Evolutionary conservation across 805 yeast genomes (phyloP).

Genomic region (Metschnikowia vanudenii): DNA sequence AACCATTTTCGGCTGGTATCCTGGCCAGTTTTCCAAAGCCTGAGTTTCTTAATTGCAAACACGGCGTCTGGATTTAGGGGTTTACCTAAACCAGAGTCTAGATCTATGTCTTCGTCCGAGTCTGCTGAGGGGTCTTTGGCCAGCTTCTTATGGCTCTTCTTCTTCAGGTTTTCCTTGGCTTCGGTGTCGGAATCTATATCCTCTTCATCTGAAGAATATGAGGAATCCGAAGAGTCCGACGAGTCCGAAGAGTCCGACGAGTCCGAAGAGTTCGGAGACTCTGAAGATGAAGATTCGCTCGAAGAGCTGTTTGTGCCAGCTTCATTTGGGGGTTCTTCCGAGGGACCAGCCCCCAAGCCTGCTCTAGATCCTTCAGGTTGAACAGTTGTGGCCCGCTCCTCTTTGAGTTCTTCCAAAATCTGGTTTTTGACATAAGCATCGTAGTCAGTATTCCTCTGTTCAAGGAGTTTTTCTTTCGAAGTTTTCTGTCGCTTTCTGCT

Average conservation of each 20-base stretch:
- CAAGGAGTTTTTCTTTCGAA: background rate
- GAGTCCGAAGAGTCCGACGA: background rate
- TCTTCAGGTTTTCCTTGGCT: background rate
- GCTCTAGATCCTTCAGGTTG: background rate
- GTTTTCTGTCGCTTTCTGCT: background rate
- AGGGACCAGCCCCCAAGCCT: conserved; percentile 1
- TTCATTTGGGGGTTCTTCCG: background rate
- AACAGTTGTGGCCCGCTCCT: background rate
- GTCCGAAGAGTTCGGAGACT: background rate
- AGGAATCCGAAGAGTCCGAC: too few relatives aligned
- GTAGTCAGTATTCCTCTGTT: conserved; percentile 1
- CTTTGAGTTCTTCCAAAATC: conserved; percentile 1
- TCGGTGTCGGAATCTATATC: conserved; percentile 1
- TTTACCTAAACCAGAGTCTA: background rate
- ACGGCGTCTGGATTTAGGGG: background rate
- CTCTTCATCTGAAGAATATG: background rate
- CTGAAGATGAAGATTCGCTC: background rate
- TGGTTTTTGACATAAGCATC: conserved; percentile 6
- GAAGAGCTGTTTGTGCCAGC: background rate
- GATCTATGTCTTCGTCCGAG: background rate
- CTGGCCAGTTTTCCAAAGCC: conserved; percentile 8
- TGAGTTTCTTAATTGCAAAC: conserved; percentile 8
- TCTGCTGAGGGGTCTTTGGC: background rate
- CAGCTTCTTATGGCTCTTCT: background rate
- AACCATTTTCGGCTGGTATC: conserved; percentile 13